phyloP scores from a whole-genome alignment of 768 basidiomycete species.

The Tulasnella sp. region DNA sequence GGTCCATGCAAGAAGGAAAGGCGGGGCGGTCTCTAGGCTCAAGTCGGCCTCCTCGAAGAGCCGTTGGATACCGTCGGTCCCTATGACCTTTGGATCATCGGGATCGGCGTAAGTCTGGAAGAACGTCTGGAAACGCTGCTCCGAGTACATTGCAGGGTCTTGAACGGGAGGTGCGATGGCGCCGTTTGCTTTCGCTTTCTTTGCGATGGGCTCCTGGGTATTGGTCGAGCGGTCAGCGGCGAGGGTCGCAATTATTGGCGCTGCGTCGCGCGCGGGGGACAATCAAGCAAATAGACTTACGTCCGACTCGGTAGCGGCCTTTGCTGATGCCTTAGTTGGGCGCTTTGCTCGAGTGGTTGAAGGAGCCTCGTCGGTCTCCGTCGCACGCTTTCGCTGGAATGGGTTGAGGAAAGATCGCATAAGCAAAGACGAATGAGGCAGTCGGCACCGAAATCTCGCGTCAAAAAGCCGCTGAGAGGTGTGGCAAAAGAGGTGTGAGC shows the following conservation, averaged over 20 bases:
- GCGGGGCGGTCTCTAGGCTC: constrained; percentile 70
- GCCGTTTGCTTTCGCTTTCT: constrained; percentile 2
- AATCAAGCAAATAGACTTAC: background rate
- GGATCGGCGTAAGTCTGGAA: constrained; percentile 65
- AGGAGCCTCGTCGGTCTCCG: constrained; percentile 6
- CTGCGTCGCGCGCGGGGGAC: background rate
- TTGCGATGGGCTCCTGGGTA: background rate
- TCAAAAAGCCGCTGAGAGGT: background rate
- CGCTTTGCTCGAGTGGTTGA: constrained; percentile 11
- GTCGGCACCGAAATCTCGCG: constrained; percentile 21
- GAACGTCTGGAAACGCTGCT: constrained; percentile 55
- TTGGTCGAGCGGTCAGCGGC: background rate
- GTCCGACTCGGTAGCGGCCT: background rate
- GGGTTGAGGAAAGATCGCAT: constrained; percentile 19
- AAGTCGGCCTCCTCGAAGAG: constrained; percentile 73
- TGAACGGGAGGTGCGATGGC: constrained; percentile 12
- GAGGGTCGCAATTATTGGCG: background rate
- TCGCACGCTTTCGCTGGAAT: constrained; percentile 17
- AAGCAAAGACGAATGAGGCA: constrained; percentile 15
- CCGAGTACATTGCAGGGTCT: constrained; percentile 48
- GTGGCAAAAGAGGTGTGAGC: background rate
- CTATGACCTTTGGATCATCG: constrained; percentile 49
- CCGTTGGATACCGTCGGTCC: constrained; percentile 64
- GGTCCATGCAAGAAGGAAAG: constrained; percentile 78
- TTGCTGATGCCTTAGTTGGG: constrained; percentile 13